Evolutionary conservation across 192 early-diverging fungal species (phyloP), one percentile per base, ranked within the genome.

Genomic region (Piromyces sp.): DNA sequence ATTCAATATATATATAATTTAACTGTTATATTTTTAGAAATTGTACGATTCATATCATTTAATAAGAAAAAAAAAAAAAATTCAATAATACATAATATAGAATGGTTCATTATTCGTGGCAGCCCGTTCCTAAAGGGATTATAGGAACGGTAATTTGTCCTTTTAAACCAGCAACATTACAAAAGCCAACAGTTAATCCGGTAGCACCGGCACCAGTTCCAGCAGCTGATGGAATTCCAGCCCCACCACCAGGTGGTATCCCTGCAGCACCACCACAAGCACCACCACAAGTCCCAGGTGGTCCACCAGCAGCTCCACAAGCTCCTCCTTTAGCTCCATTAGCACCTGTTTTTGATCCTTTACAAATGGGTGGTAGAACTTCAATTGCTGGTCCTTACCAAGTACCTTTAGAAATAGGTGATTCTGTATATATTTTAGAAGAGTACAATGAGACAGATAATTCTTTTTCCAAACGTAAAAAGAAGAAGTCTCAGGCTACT

Each of bases 371-470:
- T 7, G 33, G 33, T 14, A 68, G 17, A 68, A 68, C 51, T 0
- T 68, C 51, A 0, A 68, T n/a, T 28, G 51, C 51, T n/a, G 51
- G 51, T 1, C 51, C 51, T 7, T 68, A 68, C n/a, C 51, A 36
- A 30, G 85, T 86, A 30, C 85, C 85, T 80, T 86, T 58, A n/a
- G 51, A 86, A 38, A 79, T 92, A 29, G 91, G 91, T 28, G 91
- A 92, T 81, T 86, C 89, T 79, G 83, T 92, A 12, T 90, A 87
- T 58, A 84, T 92, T 26, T 84, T 92, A 68, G 91, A 92, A 80
- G 84, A 89, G 78, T 86, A 88, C 80, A 86, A 84, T 28, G 85
- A 26, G 5, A 19, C 26, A 26, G 51, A 68, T 0, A 68, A 9
- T n/a, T 11, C 51, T 22, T 68, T n/a, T n/a, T 68, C 51, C 9